Conservation (phyloP, 2,329 filamentous ascomycete genomes). For the Arthrobotrys iridis region DNA sequence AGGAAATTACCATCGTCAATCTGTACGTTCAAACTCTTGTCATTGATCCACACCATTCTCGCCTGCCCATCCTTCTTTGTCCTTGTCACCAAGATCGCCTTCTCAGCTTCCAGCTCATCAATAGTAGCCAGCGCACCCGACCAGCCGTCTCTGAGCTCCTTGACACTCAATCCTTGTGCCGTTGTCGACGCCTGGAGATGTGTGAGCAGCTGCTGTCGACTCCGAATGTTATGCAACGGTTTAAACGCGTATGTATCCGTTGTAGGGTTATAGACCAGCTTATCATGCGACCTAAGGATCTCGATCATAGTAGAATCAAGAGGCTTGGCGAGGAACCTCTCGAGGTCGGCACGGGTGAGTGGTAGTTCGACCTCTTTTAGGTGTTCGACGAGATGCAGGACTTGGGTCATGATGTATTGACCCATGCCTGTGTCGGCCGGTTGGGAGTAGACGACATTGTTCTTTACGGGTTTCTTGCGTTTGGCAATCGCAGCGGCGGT, state of each 20-base stretch:
- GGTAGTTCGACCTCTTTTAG: constrained; percentile 74
- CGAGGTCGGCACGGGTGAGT: constrained; percentile 65
- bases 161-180: constrained; percentile 81
- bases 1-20: constrained; percentile 69
- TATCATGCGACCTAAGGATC: constrained; percentile 69
- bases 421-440: constrained; percentile 76
- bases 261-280: constrained; percentile 71
- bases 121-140: constrained; percentile 82
- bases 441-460: constrained; percentile 74
- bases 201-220: constrained; percentile 78
- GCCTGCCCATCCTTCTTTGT: constrained; percentile 92
- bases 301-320: constrained; percentile 79
- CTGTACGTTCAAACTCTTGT: constrained; percentile 76
- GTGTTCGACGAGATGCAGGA: constrained; percentile 85
- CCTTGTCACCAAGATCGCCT: constrained; percentile 83
- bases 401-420: constrained; percentile 83
- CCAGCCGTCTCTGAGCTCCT: constrained; percentile 97
- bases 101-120: constrained; percentile 77
- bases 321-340: constrained; percentile 79
- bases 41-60: constrained; percentile 87
- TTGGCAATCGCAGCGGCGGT: constrained; percentile 22
- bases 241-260: constrained; percentile 82
- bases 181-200: constrained; percentile 84
- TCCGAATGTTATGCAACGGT: constrained; percentile 83
- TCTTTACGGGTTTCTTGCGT: constrained; percentile 46